Percentiles rank a stretch among this genome's conserved stretches.
phyloP scores from a whole-genome alignment of 78 protist genomes.

The Polysphondylium violaceum region DNA sequence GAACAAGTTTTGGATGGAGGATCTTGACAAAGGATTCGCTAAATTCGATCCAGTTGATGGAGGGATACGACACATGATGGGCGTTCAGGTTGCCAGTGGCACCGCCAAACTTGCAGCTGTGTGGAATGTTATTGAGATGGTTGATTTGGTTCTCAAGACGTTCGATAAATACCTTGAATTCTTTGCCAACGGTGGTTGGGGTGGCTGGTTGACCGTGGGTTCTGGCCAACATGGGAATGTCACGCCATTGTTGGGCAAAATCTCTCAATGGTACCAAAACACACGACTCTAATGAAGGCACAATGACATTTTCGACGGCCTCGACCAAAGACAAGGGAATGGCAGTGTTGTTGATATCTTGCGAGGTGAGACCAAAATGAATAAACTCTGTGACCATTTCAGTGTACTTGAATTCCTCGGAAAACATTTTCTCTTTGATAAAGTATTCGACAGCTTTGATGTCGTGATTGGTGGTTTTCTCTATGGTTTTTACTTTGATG shows the following conservation, averaged over 20 bases:
- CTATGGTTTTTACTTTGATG: conserved; percentile 84
- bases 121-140: conserved; percentile 36
- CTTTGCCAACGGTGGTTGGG: conserved; percentile 95
- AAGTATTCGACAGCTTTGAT: conserved; percentile 93
- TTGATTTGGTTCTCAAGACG: conserved; percentile 81
- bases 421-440: conserved; percentile 68
- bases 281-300: conserved; percentile 17
- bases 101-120: conserved; percentile 88
- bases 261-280: conserved; percentile 32
- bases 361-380: conserved; percentile 88
- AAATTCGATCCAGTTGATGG: conserved; percentile 84
- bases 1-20: conserved; percentile 72
- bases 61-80: conserved; percentile 86
- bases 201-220: conserved; percentile 97
- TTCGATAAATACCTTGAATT: conserved; percentile 84
- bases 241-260: conserved; percentile 41
- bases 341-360: conserved; percentile 90
- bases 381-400: conserved; percentile 79
- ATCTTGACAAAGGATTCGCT: conserved; percentile 53
- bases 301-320: conserved; percentile 24
- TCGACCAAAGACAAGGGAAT: conserved; percentile 80
- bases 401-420: conserved; percentile 28
- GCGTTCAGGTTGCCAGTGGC: conserved; percentile 93
- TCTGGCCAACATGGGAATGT: conserved; percentile 91
- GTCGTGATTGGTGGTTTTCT: conserved; percentile 91